Evolutionary conservation across 805 yeast genomes (phyloP), one percentile per base, ranked within the genome.

Genomic region (Cyberlindnera euphorbiiphila): DNA sequence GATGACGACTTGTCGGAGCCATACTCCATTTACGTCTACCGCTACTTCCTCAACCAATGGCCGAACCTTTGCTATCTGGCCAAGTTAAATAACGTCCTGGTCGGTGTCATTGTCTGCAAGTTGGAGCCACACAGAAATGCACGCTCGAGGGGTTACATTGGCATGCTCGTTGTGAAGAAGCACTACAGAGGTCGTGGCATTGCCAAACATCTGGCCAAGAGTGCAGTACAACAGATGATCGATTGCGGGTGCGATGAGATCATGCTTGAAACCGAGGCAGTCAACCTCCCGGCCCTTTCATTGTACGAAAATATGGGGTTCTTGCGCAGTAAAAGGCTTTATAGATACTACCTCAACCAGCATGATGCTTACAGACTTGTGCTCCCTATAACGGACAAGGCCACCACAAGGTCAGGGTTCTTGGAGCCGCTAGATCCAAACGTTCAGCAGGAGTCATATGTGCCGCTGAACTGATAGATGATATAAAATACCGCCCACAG

Each of bases 291-390:
- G 1, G 95, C 95, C 1, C 62, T 85, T 41, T 59, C 62, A 16
- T 60, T 86, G 13, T 86, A 86, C 51, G 87, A 83, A 53, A 74
- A 76, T 43, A 67, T 85, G 66, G 95, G 95, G 2, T 86, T 86
- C 54, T 53, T 86, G 27, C 65, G 86, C 34, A 69, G 78, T 34
- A 83, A 86, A 51, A 67, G 98, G 41, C 71, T 91, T 57, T 83
- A 78, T 56, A 69, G 96, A 36, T 93, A 93, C 66, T 93, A 93
- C 56, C 60, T 91, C 52, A 91, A 89, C 58, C 85, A 91, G 47
- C 95, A 85, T 54, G 98, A 93, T 62, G 98, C 98, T 0, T 91
- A 71, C 58, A 72, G 96, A 46, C 68, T 93, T 50, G 81, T 91
- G 7, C 59, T 93, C 29, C 98, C 98, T 3, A 55, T 93, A 13